Evolutionary conservation across 2,329 filamentous ascomycete genomes (phyloP).

Genomic region (Aspergillus sp.): DNA sequence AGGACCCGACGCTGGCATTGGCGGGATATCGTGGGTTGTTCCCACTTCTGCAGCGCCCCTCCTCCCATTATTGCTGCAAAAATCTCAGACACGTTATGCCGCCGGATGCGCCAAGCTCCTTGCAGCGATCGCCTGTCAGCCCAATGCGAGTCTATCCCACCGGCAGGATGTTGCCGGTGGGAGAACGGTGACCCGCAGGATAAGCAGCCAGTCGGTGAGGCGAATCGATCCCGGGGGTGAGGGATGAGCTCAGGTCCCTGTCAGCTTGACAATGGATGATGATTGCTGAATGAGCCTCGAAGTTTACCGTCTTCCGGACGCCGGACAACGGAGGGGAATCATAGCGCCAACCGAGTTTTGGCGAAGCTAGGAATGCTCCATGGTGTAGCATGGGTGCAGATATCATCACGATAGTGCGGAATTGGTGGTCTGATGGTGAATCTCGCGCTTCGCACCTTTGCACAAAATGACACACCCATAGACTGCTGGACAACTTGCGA

Average conservation of each 20-base stretch:
- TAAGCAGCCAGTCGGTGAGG: background rate
- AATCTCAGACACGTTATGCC: background rate
- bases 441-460: background rate
- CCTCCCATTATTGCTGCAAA: background rate
- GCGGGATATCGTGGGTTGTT: background rate
- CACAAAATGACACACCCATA: background rate
- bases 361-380: background rate
- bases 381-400: background rate
- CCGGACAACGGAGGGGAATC: no score
- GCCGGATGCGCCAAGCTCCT: background rate
- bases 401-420: background rate
- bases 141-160: no score
- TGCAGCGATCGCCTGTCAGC: background rate
- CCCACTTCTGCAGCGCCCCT: background rate
- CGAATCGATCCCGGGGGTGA: background rate
- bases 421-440: background rate
- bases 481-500: background rate
- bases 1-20: background rate
- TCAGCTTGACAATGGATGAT: background rate
- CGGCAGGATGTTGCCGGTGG: background rate
- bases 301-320: no score
- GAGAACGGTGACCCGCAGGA: background rate
- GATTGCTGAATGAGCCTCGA: no score
- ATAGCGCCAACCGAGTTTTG: background rate
- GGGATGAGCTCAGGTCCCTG: background rate